A percentile compares a stretch with the other conserved stretches of the same genome.
These are phyloP conservation scores for Xerocomus spinulosus DNA, from an alignment of 768 basidiomycete species.

Conservation along the genomic window DNA sequence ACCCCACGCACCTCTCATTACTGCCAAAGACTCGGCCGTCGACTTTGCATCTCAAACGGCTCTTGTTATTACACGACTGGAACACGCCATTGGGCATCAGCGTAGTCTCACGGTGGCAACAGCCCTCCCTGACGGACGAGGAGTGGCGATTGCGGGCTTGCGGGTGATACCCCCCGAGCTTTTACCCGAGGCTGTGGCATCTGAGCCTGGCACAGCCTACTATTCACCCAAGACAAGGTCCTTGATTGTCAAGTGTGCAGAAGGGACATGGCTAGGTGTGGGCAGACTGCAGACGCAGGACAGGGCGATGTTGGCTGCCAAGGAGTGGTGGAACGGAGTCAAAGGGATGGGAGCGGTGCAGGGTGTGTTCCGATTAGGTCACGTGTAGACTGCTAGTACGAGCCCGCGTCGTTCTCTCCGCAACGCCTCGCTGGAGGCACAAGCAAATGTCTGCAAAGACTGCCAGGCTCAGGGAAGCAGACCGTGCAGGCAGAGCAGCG, in stretches of 20 bases:
- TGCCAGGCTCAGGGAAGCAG: slow-evolving; percentile 13
- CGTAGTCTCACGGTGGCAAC: slow-evolving; percentile 18
- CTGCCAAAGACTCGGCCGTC: slow-evolving; percentile 12
- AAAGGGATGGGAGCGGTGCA: slow-evolving; percentile 29
- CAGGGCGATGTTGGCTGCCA: slow-evolving; percentile 47
- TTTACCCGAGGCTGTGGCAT: not conserved
- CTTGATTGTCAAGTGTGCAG: slow-evolving; percentile 54
- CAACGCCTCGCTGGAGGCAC: slow-evolving; percentile 11
- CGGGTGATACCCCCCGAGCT: slow-evolving; percentile 4
- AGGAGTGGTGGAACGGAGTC: slow-evolving; percentile 80
- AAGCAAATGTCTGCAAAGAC: slow-evolving; percentile 18
- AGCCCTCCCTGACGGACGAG: slow-evolving; percentile 26
- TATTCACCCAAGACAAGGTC: slow-evolving; percentile 38
- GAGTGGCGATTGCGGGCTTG: slow-evolving; percentile 21
- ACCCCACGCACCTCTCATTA: slow-evolving; percentile 46
- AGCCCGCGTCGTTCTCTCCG: not conserved
- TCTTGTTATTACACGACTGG: slow-evolving; percentile 14
- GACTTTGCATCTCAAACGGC: slow-evolving; percentile 22
- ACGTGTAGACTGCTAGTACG: slow-evolving; percentile 12
- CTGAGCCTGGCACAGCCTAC: slow-evolving; percentile 38
- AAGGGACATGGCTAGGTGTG: slow-evolving; percentile 49
- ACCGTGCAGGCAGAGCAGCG: slow-evolving; percentile 15
- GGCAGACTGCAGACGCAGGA: slow-evolving; percentile 58
- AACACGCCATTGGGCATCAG: slow-evolving; percentile 29
- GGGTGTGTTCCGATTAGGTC: slow-evolving; percentile 16